Evolutionary conservation across 805 yeast species (phyloP).

Genomic region (Diddensiella santjacobensis): DNA sequence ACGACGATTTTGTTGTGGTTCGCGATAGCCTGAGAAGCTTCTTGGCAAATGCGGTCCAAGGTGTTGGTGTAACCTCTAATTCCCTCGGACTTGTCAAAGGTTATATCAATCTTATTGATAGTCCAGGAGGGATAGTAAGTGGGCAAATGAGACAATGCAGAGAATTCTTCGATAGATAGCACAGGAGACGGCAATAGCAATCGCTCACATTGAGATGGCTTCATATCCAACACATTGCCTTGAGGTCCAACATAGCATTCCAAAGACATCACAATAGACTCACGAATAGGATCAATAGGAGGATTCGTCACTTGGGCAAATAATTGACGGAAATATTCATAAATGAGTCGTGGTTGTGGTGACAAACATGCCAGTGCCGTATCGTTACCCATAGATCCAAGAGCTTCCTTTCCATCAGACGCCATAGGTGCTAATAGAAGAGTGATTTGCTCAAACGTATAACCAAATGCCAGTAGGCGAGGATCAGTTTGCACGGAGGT

Average conservation of each 20-base stretch:
- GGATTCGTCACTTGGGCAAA: constrained; percentile 99
- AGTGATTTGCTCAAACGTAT: constrained; percentile 89
- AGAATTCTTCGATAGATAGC: constrained; percentile 65
- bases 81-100: constrained; percentile 81
- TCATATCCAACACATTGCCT: constrained; percentile 91
- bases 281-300: constrained; percentile 97
- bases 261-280: constrained; percentile 92
- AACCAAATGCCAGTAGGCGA: constrained; percentile 80
- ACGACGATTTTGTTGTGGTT: constrained; percentile 70
- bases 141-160: constrained; percentile 68
- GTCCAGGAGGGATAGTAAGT: constrained; percentile 85
- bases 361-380: constrained; percentile 92
- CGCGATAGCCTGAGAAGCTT: constrained; percentile 81
- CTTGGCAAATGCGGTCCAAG: constrained; percentile 80
- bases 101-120: constrained; percentile 76
- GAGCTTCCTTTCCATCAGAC: constrained; percentile 81
- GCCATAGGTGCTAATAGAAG: constrained; percentile 92
- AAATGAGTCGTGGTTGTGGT: constrained; percentile 84
- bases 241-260: constrained; percentile 99
- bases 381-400: constrained; percentile 99
- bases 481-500: constrained; percentile 72
- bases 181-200: constrained; percentile 80
- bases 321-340: constrained; percentile 91
- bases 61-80: constrained; percentile 79
- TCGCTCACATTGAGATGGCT: constrained; percentile 87